phyloP scores from a whole-genome alignment of 768 basidiomycete genomes.

The Paxillus involutus region DNA sequence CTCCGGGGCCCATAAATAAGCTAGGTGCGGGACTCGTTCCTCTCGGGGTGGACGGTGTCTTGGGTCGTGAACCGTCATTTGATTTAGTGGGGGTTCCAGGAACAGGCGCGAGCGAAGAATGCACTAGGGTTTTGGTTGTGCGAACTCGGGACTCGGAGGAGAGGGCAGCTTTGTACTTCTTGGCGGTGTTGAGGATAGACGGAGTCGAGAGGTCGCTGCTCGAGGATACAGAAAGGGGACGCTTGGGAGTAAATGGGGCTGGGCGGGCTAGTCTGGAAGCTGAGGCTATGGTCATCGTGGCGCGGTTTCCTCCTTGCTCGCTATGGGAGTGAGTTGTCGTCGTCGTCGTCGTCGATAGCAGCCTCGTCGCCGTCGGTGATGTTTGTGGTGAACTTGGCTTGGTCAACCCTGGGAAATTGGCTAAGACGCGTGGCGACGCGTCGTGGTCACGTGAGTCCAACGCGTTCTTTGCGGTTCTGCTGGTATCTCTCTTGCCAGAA shows the following conservation, averaged over 20 bases:
- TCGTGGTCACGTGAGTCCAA: constrained; percentile 26
- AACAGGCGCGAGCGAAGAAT: constrained; percentile 41
- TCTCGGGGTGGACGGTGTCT: constrained; percentile 55
- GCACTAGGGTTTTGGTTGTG: constrained; percentile 27
- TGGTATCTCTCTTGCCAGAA: background rate
- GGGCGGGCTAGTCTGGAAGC: constrained; percentile 39
- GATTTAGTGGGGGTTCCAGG: constrained; percentile 55
- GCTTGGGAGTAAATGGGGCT: constrained; percentile 56
- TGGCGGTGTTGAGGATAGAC: constrained; percentile 43
- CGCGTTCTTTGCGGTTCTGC: background rate
- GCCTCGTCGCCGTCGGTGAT: constrained; percentile 1
- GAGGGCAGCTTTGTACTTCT: constrained; percentile 68
- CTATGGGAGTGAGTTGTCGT: background rate
- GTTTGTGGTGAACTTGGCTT: constrained; percentile 8
- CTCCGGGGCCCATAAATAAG: constrained; percentile 48
- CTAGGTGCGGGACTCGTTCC: constrained; percentile 45
- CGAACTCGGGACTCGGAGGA: constrained; percentile 43
- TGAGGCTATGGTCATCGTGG: constrained; percentile 21
- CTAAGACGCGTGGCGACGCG: constrained; percentile 27
- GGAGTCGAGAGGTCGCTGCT: constrained; percentile 36
- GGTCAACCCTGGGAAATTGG: constrained; percentile 32
- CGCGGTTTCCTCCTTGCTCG: background rate
- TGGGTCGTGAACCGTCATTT: constrained; percentile 40
- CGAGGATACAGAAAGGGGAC: constrained; percentile 42
- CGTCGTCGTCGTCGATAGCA: background rate